Conservation (phyloP, 768 basidiomycete species). For the Coprinopsis cinerea region DNA sequence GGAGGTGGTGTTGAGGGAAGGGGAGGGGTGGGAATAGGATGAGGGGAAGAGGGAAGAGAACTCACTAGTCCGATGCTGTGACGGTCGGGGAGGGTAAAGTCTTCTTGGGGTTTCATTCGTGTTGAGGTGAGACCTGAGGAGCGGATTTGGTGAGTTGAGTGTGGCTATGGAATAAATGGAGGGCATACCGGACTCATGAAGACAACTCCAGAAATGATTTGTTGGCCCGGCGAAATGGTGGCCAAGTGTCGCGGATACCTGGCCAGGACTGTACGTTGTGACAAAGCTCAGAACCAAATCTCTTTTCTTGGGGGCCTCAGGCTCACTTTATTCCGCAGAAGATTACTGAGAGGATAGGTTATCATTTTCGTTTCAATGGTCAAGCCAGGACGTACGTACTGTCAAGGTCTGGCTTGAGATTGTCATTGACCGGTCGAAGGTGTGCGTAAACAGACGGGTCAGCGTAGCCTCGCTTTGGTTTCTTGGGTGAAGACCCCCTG, state of each 20-base stretch:
- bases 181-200: slow-evolving; percentile 56
- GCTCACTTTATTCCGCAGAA: slow-evolving; percentile 82
- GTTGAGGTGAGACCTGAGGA: slow-evolving; percentile 55
- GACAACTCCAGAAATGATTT: slow-evolving; percentile 79
- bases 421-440: background rate
- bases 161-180: background rate
- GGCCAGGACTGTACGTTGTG: slow-evolving; percentile 47
- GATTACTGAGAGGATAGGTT: slow-evolving; percentile 40
- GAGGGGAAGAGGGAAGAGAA: slow-evolving; percentile 3
- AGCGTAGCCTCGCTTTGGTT: background rate
- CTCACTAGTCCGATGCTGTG: slow-evolving; percentile 66
- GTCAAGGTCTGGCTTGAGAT: slow-evolving; percentile 1
- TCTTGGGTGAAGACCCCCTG: background rate
- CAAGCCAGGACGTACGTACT: background rate
- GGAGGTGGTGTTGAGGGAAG: too few relatives aligned
- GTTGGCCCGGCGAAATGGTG: slow-evolving; percentile 77
- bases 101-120: slow-evolving; percentile 50
- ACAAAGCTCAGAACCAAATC: background rate
- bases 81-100: slow-evolving; percentile 48
- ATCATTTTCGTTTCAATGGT: background rate
- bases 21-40: too few relatives aligned
- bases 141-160: background rate
- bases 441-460: slow-evolving; percentile 1
- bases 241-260: slow-evolving; percentile 59
- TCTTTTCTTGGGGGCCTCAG: slow-evolving; percentile 10